A percentile compares a stretch with the other conserved stretches of the same genome.
Conservation (phyloP, 1,284 basidiomycete species). For the Apiotrichum siamense region DNA sequence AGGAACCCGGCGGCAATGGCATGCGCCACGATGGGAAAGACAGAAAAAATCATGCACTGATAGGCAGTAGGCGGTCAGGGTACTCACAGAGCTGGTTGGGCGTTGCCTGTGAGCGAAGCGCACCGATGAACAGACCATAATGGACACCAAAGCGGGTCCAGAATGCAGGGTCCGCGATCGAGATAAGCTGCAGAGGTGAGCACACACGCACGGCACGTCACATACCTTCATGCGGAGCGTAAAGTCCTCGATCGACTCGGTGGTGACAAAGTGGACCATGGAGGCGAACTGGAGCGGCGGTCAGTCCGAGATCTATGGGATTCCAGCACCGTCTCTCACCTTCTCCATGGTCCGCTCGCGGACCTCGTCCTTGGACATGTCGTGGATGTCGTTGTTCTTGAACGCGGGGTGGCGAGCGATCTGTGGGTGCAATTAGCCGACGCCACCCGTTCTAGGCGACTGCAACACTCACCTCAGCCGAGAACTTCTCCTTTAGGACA, state of each 20-base stretch:
- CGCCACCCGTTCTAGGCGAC: too few relatives aligned
- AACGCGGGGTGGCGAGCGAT: constrained; percentile 53
- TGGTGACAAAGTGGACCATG: constrained; percentile 51
- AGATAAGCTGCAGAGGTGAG: constrained; percentile 28
- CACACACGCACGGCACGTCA: neutral
- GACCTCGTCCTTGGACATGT: constrained; percentile 53
- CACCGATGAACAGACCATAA: constrained; percentile 54
- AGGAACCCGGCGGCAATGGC: constrained; percentile 1
- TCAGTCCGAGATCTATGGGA: constrained; percentile 2
- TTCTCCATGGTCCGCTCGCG: constrained; percentile 52
- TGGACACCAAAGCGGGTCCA: constrained; percentile 55
- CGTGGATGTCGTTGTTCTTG: constrained; percentile 54
- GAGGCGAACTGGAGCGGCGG: constrained; percentile 36
- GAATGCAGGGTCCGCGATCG: constrained; percentile 53
- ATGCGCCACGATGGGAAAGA: neutral
- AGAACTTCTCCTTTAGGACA: constrained; percentile 49
- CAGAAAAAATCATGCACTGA: constrained; percentile 2
- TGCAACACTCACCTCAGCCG: constrained; percentile 50
- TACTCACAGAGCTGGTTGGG: constrained; percentile 43
- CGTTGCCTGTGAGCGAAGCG: constrained; percentile 46
- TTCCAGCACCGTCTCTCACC: constrained; percentile 10
- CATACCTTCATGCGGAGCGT: constrained; percentile 52
- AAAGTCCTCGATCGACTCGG: constrained; percentile 51
- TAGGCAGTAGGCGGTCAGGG: constrained; percentile 11
- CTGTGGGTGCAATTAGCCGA: constrained; percentile 18